phyloP scores from a whole-genome alignment of 2,329 filamentous ascomycete genomes.

The Botrytis paeoniae region DNA sequence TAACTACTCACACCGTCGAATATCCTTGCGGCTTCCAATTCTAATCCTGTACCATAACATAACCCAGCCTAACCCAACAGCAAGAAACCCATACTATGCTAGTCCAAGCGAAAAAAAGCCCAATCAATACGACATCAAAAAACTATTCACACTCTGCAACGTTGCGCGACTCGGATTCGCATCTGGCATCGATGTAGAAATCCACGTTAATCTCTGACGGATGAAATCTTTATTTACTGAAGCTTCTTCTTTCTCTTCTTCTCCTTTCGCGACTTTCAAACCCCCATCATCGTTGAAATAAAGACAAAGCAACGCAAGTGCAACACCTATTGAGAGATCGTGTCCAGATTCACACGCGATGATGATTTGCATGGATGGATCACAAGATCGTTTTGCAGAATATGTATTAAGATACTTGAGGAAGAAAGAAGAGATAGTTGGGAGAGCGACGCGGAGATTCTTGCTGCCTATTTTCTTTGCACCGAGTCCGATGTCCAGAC shows the following conservation, averaged over 20 bases:
- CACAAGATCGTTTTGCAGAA: not conserved
- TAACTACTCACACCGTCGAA: too few relatives aligned
- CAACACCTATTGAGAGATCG: slow-evolving; percentile 75
- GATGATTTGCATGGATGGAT: slow-evolving; percentile 41
- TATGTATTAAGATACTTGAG: slow-evolving; percentile 24
- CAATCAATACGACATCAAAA: slow-evolving; percentile 59
- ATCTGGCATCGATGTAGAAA: slow-evolving; percentile 74
- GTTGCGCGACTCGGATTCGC: slow-evolving; percentile 83
- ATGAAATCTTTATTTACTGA: slow-evolving; percentile 71
- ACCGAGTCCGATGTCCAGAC: slow-evolving; percentile 60
- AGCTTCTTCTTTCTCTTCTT: slow-evolving; percentile 13
- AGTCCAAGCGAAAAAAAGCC: too few relatives aligned
- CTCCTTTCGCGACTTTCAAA: slow-evolving; percentile 21
- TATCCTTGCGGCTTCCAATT: too few relatives aligned
- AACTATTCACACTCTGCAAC: slow-evolving; percentile 87
- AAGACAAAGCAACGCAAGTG: slow-evolving; percentile 72
- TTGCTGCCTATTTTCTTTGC: slow-evolving; percentile 76
- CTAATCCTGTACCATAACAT: too few relatives aligned
- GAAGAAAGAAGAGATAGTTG: slow-evolving; percentile 37
- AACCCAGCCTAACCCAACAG: too few relatives aligned
- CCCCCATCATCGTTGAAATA: slow-evolving; percentile 65
- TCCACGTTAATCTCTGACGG: slow-evolving; percentile 73
- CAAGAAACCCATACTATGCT: too few relatives aligned
- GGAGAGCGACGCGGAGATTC: slow-evolving; percentile 71
- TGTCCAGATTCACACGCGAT: slow-evolving; percentile 74